These are phyloP conservation scores for Aurifilum marmelostoma DNA, from an alignment of 2,329 filamentous ascomycete species.

Conservation along the genomic window DNA sequence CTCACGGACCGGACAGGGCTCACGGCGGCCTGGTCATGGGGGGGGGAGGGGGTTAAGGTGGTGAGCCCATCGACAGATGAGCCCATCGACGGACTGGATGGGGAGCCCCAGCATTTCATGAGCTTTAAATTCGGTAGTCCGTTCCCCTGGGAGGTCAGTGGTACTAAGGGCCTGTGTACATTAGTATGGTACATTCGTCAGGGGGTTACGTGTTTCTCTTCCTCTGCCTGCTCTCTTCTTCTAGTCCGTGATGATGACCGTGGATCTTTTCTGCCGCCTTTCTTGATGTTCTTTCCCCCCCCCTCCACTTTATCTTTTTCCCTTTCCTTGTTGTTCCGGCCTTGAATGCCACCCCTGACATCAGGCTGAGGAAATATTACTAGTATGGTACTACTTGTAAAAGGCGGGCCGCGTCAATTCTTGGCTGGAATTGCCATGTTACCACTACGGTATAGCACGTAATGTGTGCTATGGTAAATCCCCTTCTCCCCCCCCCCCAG, in stretches of 20 bases:
- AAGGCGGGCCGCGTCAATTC: not conserved
- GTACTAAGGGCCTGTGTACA: not conserved
- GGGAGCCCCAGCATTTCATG: not conserved
- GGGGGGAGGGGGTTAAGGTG: too few species aligned
- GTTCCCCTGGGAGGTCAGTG: not conserved
- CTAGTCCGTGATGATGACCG: not conserved
- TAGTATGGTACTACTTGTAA: not conserved
- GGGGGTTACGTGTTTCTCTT: not conserved
- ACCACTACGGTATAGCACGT: not conserved
- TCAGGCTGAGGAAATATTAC: not conserved
- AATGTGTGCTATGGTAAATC: not conserved
- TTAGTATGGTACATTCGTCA: constrained; percentile 1
- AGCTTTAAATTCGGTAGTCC: not conserved
- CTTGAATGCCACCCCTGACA: not conserved
- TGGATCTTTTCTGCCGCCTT: not conserved
- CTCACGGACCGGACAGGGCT: constrained; percentile 5
- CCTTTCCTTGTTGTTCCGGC: not conserved
- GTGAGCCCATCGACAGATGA: not conserved
- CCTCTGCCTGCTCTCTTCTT: not conserved
- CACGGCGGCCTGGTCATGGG: not conserved
- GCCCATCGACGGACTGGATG: not conserved
- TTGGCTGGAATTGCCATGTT: not conserved
- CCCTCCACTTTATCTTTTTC: not conserved
- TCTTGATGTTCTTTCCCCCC: not conserved
- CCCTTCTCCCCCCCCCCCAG: too few species aligned